These are phyloP conservation scores for Umbilicus rupestris DNA, from an alignment of 164 flowering plant species.

Conservation along the genomic window DNA sequence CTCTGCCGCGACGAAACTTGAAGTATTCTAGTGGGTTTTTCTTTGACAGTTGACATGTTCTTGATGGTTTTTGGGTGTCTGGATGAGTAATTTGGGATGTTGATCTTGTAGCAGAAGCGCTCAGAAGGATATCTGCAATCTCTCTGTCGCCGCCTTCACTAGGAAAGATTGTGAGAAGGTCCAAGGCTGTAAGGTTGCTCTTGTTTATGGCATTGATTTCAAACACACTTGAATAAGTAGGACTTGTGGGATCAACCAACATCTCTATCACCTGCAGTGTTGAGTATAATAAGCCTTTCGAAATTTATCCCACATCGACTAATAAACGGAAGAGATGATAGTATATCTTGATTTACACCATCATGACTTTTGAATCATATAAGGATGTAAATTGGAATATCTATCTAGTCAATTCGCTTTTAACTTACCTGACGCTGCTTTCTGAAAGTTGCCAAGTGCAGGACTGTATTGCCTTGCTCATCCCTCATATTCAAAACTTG, in stretches of 20 bases:
- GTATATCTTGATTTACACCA: too few relatives aligned
- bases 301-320: too few relatives aligned
- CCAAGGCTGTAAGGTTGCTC: conserved; percentile 27
- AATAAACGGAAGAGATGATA: too few relatives aligned
- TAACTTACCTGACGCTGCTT: conserved; percentile 22
- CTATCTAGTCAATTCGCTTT: too few relatives aligned
- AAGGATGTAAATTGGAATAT: too few relatives aligned
- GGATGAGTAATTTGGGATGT: background rate
- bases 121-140: conserved; percentile 8
- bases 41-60: background rate
- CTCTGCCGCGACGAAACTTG: conserved; percentile 17
- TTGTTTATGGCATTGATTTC: conserved; percentile 24
- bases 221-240: background rate
- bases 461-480: conserved; percentile 25
- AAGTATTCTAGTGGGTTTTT: conserved; percentile 14
- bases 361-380: too few relatives aligned
- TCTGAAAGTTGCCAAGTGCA: conserved; percentile 29
- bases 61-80: background rate
- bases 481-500: conserved; percentile 22
- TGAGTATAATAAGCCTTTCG: too few relatives aligned
- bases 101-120: background rate
- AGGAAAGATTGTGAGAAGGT: conserved; percentile 13
- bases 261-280: conserved; percentile 5
- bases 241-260: background rate
- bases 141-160: conserved; percentile 12